phyloP scores from a whole-genome alignment of 495 filamentous ascomycete species.

The Xylaria sp. region DNA sequence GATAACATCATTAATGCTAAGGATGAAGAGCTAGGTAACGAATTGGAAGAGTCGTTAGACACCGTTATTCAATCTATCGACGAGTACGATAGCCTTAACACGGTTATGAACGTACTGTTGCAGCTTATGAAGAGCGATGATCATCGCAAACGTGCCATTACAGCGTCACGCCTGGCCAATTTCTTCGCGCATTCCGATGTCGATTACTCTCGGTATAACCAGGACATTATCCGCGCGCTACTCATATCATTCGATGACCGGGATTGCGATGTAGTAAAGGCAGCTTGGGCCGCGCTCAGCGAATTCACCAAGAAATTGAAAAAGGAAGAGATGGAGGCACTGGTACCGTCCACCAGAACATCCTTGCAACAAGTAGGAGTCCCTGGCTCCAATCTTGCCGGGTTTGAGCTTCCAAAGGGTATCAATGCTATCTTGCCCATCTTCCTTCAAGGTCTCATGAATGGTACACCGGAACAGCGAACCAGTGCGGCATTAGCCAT shows the following conservation, averaged over 20 bases:
- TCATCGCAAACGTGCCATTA: conserved; percentile 77
- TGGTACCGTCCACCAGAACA: conserved; percentile 87
- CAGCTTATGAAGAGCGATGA: conserved; percentile 90
- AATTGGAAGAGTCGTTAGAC: conserved; percentile 82
- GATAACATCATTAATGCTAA: conserved; percentile 82
- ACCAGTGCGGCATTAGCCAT: conserved; percentile 92
- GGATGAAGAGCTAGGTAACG: conserved; percentile 75
- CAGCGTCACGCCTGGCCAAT: conserved; percentile 81
- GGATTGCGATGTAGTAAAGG: conserved; percentile 85
- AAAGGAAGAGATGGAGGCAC: conserved; percentile 97
- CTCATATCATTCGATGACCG: conserved; percentile 90
- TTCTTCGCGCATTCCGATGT: conserved; percentile 85
- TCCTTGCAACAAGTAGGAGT: conserved; percentile 87
- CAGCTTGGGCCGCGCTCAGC: conserved; percentile 87
- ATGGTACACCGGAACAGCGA: conserved; percentile 88
- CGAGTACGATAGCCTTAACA: conserved; percentile 94
- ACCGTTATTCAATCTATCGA: conserved; percentile 90
- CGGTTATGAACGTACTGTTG: conserved; percentile 90
- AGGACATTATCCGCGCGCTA: conserved; percentile 87
- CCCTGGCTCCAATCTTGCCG: conserved; percentile 80
- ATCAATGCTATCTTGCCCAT: conserved; percentile 97
- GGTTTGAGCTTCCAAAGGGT: conserved; percentile 93
- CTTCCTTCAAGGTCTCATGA: conserved; percentile 97
- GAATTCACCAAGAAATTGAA: conserved; percentile 86
- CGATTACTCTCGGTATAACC: conserved; percentile 93